Evolutionary conservation across 2,329 filamentous ascomycete species (phyloP).

Genomic region (Myriosclerotinia duriaeana): DNA sequence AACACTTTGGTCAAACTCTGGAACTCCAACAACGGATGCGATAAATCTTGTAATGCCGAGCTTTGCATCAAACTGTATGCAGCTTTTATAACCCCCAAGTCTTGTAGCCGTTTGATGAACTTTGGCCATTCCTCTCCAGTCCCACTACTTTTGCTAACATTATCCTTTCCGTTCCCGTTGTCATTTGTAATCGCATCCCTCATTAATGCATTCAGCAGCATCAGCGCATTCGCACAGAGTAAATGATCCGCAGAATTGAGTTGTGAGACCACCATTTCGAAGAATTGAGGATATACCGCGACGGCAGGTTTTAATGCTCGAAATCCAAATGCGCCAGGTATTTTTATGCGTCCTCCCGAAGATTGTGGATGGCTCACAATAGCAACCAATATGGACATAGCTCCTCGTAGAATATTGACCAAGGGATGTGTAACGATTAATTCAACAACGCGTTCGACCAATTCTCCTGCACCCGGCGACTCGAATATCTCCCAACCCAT

Average conservation of each 20-base stretch:
- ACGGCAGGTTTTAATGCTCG: constrained; percentile 89
- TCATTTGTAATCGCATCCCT: constrained; percentile 83
- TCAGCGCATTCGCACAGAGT: constrained; percentile 90
- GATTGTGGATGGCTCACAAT: constrained; percentile 83
- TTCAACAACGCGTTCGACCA: constrained; percentile 78
- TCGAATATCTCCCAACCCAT: constrained; percentile 95
- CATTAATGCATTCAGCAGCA: constrained; percentile 93
- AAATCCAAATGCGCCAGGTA: constrained; percentile 74
- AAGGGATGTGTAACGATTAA: constrained; percentile 92
- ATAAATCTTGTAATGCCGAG: constrained; percentile 84
- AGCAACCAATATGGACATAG: constrained; percentile 93
- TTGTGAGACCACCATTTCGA: constrained; percentile 89
- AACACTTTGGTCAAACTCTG: constrained; percentile 88
- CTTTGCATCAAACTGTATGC: constrained; percentile 95
- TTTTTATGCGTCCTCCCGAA: constrained; percentile 45
- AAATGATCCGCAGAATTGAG: constrained; percentile 93
- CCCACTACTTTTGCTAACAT: constrained; percentile 40
- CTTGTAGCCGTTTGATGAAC: constrained; percentile 90
- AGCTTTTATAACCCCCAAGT: constrained; percentile 87
- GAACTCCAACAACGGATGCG: constrained; percentile 87
- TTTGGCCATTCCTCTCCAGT: constrained; percentile 80
- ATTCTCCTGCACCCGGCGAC: constrained; percentile 58
- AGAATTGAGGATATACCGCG: constrained; percentile 86
- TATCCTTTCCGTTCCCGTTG: constrained; percentile 40
- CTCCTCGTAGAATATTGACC: constrained; percentile 94